A percentile compares a stretch with the other conserved stretches of the same genome.
Evolutionary conservation across 306 rosid genomes (phyloP).

Genomic region (Neltuma alba): DNA sequence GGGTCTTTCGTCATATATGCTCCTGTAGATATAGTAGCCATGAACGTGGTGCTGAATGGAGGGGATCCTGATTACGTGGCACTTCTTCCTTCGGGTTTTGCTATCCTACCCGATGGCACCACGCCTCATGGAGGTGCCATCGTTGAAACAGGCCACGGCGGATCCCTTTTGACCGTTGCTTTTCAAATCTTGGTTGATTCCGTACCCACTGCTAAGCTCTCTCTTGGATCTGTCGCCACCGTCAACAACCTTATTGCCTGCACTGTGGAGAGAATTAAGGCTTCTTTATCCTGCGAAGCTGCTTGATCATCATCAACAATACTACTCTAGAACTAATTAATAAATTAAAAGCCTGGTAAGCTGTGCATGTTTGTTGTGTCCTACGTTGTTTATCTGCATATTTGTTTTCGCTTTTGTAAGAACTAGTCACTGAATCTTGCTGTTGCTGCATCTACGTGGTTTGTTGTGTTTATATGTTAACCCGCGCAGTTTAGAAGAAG

Average conservation of each 20-base stretch:
- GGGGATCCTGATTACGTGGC: constrained; percentile 98
- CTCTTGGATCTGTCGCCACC: constrained; percentile 55
- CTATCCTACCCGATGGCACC: constrained; percentile 88
- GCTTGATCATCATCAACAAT: constrained; percentile 40
- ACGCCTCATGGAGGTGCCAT: constrained; percentile 39
- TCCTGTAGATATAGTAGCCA: constrained; percentile 86
- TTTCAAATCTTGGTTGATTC: constrained; percentile 73
- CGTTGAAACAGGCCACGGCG: constrained; percentile 57
- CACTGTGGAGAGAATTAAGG: constrained; percentile 59
- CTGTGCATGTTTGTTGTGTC: neutral
- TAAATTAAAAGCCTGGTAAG: constrained; percentile 25
- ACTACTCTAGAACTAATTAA: neutral
- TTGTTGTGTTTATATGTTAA: neutral
- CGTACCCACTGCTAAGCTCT: constrained; percentile 52
- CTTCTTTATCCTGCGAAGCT: constrained; percentile 64
- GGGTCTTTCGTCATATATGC: constrained; percentile 12
- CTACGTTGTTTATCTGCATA: too few relatives aligned
- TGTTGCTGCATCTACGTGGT: neutral
- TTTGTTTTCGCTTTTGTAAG: neutral
- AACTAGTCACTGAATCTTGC: neutral
- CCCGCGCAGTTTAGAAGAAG: constrained; percentile 42
- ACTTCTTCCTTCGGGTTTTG: constrained; percentile 94
- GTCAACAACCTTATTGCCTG: constrained; percentile 53
- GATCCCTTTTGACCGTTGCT: constrained; percentile 69
- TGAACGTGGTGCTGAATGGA: constrained; percentile 89